Evolutionary conservation across 2,329 filamentous ascomycete species (phyloP).

Genomic region (Cercospora citrullina): DNA sequence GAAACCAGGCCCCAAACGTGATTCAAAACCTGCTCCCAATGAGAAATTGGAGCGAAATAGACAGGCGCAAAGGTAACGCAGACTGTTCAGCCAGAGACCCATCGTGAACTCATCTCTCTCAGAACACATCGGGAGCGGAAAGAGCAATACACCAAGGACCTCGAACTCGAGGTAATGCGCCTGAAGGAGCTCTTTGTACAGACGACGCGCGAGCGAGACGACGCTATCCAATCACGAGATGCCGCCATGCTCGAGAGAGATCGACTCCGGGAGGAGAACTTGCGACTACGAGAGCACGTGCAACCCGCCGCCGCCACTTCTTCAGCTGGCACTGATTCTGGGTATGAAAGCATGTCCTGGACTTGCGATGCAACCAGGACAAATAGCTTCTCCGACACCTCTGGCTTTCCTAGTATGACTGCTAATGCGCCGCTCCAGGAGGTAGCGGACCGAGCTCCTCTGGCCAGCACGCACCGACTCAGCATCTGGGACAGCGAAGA

Average conservation of each 20-base stretch:
- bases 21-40: slow-evolving; percentile 27
- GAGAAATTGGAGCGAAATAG: slow-evolving; percentile 30
- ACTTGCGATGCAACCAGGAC: slow-evolving; percentile 25
- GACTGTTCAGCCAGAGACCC: neutral
- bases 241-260: slow-evolving; percentile 20
- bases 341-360: slow-evolving; percentile 23
- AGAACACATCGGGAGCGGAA: slow-evolving; percentile 31
- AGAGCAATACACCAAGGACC: slow-evolving; percentile 31
- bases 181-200: slow-evolving; percentile 27
- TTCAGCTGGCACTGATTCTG: slow-evolving; percentile 25
- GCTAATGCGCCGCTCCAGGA: slow-evolving; percentile 21
- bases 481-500: slow-evolving; percentile 24
- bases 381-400: slow-evolving; percentile 24
- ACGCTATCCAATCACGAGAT: slow-evolving; percentile 21
- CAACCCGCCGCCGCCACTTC: slow-evolving; percentile 17
- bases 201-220: slow-evolving; percentile 25
- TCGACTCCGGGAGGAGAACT: slow-evolving; percentile 20
- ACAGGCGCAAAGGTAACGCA: slow-evolving; percentile 28
- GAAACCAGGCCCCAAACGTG: slow-evolving; percentile 29
- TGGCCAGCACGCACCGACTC: slow-evolving; percentile 11
- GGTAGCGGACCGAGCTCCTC: slow-evolving; percentile 13
- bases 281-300: slow-evolving; percentile 18
- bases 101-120: neutral
- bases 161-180: slow-evolving; percentile 28
- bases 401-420: slow-evolving; percentile 21